These are phyloP conservation scores for Paxillus involutus DNA, from an alignment of 768 basidiomycete species.

Conservation along the genomic window DNA sequence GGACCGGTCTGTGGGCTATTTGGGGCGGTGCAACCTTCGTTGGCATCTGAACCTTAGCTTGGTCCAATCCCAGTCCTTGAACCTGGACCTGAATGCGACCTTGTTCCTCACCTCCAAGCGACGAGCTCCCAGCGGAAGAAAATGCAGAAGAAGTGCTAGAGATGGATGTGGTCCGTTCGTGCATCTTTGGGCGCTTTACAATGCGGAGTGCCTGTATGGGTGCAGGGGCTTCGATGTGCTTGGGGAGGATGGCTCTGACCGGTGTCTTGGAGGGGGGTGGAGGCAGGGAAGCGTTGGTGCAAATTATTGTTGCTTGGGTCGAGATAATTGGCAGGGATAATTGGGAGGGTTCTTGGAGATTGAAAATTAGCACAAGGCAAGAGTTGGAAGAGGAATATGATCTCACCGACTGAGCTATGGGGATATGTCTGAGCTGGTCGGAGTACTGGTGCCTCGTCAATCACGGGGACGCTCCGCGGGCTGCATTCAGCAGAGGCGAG, in stretches of 20 bases:
- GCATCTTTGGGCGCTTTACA: constrained; percentile 26
- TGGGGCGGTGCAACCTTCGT: neutral
- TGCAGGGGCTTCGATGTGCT: constrained; percentile 8
- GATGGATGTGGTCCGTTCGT: constrained; percentile 17
- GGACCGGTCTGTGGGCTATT: constrained; percentile 9
- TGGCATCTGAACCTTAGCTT: neutral
- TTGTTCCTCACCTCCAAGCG: neutral
- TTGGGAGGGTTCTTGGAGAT: neutral
- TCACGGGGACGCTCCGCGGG: neutral
- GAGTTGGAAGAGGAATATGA: neutral
- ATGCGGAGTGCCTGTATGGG: constrained; percentile 28
- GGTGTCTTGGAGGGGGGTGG: neutral
- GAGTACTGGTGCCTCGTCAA: neutral
- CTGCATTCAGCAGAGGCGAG: neutral
- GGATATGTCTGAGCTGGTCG: neutral
- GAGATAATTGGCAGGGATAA: neutral
- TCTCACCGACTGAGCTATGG: neutral
- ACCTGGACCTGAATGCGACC: neutral
- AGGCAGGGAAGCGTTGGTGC: too few relatives aligned
- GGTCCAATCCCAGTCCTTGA: neutral
- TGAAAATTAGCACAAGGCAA: neutral
- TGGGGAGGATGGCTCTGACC: neutral
- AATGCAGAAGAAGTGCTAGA: constrained; percentile 7
- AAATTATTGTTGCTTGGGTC: neutral
- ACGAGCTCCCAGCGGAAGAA: constrained; percentile 1